phyloP scores from a whole-genome alignment of 257 asterid species.

The Solanum virginianum region DNA sequence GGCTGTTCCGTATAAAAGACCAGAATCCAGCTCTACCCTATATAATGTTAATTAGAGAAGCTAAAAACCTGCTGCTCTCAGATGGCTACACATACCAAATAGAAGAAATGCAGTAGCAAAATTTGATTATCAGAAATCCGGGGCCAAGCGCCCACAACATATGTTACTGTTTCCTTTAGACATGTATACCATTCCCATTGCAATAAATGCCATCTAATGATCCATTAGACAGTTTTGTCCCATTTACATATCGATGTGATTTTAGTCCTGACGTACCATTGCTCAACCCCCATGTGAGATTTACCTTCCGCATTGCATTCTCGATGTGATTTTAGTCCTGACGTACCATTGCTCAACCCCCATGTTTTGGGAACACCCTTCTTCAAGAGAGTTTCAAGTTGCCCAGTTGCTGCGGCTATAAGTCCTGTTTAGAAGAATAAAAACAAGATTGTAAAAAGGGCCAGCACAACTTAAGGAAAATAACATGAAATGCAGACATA shows the following conservation, averaged over 20 bases:
- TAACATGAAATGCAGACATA: neutral
- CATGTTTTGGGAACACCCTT: conserved; percentile 1
- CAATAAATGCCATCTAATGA: conserved; percentile 12
- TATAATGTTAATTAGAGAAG: conserved; percentile 1
- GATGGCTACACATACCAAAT: neutral
- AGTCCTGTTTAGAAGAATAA: conserved; percentile 13
- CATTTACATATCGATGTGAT: conserved; percentile 6
- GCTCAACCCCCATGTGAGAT: too few relatives aligned
- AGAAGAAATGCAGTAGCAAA: neutral
- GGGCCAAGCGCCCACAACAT: neutral
- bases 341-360: conserved; percentile 7
- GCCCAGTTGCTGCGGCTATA: conserved; percentile 31
- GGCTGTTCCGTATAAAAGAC: conserved; percentile 18
- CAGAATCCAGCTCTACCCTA: conserved; percentile 18
- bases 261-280: conserved; percentile 12
- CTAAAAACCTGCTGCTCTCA: conserved; percentile 2
- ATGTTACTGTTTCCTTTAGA: neutral
- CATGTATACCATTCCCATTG: conserved; percentile 26
- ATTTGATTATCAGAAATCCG: neutral
- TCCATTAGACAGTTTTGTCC: conserved; percentile 18
- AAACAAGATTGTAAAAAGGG: neutral
- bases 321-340: conserved; percentile 1
- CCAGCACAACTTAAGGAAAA: neutral
- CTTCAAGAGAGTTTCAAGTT: conserved; percentile 16
- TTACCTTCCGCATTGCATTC: too few relatives aligned